Evolutionary conservation across 306 rosid species (phyloP).

Genomic region (Pyrus betulifolia): DNA sequence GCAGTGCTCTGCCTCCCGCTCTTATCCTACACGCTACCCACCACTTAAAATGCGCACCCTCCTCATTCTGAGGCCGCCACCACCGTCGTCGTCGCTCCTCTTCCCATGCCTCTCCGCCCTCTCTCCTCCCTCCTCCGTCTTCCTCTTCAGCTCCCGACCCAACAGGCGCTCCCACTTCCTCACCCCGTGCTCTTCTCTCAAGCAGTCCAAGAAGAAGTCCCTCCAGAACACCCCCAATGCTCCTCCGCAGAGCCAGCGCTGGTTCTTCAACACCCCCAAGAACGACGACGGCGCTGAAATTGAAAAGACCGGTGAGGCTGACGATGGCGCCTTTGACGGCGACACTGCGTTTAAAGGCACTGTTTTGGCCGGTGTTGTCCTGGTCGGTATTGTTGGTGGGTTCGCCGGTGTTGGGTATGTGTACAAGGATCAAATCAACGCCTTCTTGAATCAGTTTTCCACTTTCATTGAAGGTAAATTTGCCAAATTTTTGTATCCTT

Average conservation of each 20-base stretch:
- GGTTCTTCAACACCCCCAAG: constrained; percentile 49
- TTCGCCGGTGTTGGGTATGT: constrained; percentile 66
- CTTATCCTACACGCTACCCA: constrained; percentile 10
- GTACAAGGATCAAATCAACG: constrained; percentile 65
- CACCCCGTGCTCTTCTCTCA: constrained; percentile 69
- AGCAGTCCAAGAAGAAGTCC: constrained; percentile 53
- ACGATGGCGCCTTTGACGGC: constrained; percentile 13
- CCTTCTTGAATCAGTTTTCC: constrained; percentile 61
- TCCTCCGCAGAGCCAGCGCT: constrained; percentile 47
- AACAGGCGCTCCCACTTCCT: constrained; percentile 47
- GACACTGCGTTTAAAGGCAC: constrained; percentile 64
- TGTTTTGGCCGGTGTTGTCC: constrained; percentile 63
- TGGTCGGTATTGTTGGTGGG: constrained; percentile 79
- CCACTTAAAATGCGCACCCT: constrained; percentile 57
- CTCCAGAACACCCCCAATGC: constrained; percentile 39
- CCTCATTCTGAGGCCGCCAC: constrained; percentile 21
- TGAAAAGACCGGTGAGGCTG: background rate
- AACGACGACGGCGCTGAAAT: constrained; percentile 15
- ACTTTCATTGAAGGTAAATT: constrained; percentile 63
- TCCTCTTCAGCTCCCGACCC: constrained; percentile 44
- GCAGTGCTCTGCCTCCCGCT: constrained; percentile 2
- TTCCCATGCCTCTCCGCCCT: constrained; percentile 47
- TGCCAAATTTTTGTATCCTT: background rate
- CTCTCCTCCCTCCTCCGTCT: constrained; percentile 30
- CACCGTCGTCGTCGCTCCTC: constrained; percentile 12